Percentiles rank a stretch among this genome's conserved stretches.
Evolutionary conservation across 352 stramenopile genomes (phyloP).

Genomic region (Phytopythium montanum): DNA sequence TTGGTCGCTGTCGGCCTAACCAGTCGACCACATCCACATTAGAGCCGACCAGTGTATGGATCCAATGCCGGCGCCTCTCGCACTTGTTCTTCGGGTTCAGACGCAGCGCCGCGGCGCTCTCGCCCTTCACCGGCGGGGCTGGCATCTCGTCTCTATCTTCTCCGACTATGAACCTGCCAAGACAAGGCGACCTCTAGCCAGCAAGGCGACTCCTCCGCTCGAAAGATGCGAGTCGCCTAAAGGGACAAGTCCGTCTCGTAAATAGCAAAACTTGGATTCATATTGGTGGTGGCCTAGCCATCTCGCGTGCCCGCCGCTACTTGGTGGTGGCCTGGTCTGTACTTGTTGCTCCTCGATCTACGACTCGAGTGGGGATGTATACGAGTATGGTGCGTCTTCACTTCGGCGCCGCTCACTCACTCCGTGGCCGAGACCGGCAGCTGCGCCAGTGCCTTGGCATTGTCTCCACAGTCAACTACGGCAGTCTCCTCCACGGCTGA

Average conservation of each 20-base stretch:
- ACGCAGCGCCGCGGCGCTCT: constrained; percentile 38
- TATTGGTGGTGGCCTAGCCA: not conserved
- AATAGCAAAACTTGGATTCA: constrained; percentile 6
- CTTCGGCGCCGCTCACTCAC: constrained; percentile 18
- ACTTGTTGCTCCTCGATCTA: not conserved
- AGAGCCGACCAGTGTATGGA: not conserved
- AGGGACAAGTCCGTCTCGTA: not conserved
- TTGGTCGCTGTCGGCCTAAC: constrained; percentile 65
- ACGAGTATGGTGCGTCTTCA: not conserved
- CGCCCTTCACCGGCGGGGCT: constrained; percentile 23
- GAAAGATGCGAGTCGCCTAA: not conserved
- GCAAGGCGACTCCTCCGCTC: not conserved
- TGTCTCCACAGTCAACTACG: constrained; percentile 27
- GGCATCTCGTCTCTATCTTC: constrained; percentile 29
- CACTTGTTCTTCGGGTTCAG: constrained; percentile 13
- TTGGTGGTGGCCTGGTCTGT: constrained; percentile 13
- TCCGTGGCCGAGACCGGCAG: constrained; percentile 14
- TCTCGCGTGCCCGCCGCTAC: constrained; percentile 24
- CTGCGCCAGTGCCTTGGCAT: constrained; percentile 16
- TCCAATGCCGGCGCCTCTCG: not conserved
- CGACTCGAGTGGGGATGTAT: constrained; percentile 1
- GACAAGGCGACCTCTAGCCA: not conserved
- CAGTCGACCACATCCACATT: not conserved
- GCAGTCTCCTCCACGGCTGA: constrained; percentile 2
- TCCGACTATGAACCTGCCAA: not conserved